A percentile compares a stretch with the other conserved stretches of the same genome.
These are phyloP conservation scores for Strobilomyces echinocephalus DNA, from an alignment of 768 basidiomycete species.

Conservation along the genomic window DNA sequence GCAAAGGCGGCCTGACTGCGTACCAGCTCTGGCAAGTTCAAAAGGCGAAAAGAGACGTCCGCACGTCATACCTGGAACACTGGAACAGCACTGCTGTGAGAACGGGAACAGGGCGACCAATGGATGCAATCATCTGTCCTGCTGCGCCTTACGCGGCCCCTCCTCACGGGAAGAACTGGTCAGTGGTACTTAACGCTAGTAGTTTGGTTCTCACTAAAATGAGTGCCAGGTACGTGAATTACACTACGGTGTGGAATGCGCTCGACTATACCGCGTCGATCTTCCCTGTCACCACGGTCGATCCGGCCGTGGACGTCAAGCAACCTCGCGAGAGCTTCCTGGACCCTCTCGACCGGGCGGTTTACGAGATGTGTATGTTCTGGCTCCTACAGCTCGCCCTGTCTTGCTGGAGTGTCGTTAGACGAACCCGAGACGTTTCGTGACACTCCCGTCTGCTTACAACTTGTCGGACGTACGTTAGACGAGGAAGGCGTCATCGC, in stretches of 20 bases:
- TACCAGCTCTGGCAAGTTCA: conserved; percentile 69
- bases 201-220: conserved; percentile 1
- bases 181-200: conserved; percentile 9
- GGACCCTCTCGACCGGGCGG: conserved; percentile 41
- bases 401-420: conserved; percentile 20
- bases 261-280: conserved; percentile 61
- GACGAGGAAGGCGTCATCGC: conserved; percentile 75
- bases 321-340: conserved; percentile 44
- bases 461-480: conserved; percentile 62
- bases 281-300: conserved; percentile 62
- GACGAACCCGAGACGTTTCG: conserved; percentile 54
- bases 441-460: conserved; percentile 59
- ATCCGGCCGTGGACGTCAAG: conserved; percentile 48
- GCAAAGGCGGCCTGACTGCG: conserved; percentile 36
- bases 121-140: conserved; percentile 72
- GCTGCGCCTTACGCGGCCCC: conserved; percentile 55
- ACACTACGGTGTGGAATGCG: conserved; percentile 63
- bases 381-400: not conserved
- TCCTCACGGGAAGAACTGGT: conserved; percentile 60
- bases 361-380: conserved; percentile 52
- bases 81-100: conserved; percentile 50
- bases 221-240: conserved; percentile 39
- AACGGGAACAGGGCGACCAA: conserved; percentile 66
- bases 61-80: conserved; percentile 53
- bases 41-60: conserved; percentile 40